phyloP scores from a whole-genome alignment of 257 asterid genomes.

The Solanum pimpinellifolium region DNA sequence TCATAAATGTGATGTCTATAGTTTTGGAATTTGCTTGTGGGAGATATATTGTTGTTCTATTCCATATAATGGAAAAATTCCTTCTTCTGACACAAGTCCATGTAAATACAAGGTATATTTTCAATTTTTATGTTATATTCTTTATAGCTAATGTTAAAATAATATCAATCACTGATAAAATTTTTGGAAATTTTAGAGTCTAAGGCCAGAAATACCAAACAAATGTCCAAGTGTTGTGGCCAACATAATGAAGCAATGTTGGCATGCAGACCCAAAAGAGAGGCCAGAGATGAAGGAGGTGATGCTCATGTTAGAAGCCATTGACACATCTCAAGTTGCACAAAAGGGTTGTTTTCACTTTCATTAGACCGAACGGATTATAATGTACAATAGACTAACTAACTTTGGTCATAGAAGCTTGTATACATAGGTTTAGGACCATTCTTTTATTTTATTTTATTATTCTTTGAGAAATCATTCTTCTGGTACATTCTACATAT shows the following conservation, averaged over 20 bases:
- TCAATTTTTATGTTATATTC: neutral
- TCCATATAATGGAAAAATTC: neutral
- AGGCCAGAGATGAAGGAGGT: conserved; percentile 20
- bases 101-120: neutral
- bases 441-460: neutral
- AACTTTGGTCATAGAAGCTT: neutral
- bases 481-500: neutral
- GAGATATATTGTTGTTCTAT: conserved; percentile 3
- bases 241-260: conserved; percentile 10
- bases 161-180: neutral
- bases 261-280: conserved; percentile 2
- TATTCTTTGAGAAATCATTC: neutral
- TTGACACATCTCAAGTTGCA: neutral
- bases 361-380: neutral
- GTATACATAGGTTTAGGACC: neutral
- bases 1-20: conserved; percentile 20
- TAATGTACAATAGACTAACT: neutral
- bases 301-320: conserved; percentile 2
- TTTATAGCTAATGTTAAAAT: neutral
- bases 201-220: neutral
- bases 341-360: neutral
- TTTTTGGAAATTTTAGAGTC: neutral
- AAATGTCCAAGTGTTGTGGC: conserved; percentile 6
- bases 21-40: conserved; percentile 22
- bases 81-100: neutral